Evolutionary conservation across 768 basidiomycete species (phyloP).

Genomic region (Floccularia luteovirens): DNA sequence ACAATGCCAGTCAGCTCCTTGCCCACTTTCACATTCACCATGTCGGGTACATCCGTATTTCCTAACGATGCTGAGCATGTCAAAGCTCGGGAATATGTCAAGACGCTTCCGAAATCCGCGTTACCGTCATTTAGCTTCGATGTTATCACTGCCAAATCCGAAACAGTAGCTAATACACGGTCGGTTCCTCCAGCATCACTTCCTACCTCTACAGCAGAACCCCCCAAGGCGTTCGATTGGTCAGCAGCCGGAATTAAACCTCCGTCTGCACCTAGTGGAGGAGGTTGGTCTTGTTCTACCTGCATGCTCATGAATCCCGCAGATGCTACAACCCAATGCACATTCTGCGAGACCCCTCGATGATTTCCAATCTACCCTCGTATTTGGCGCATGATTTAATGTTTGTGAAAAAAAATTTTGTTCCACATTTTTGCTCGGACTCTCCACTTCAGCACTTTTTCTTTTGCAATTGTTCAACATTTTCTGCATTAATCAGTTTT

Average conservation of each 20-base stretch:
- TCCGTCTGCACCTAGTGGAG: conserved; percentile 18
- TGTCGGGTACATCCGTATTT: conserved; percentile 13
- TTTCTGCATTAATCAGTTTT: too few relatives aligned
- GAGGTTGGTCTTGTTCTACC: conserved; percentile 43
- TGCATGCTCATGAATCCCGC: conserved; percentile 47
- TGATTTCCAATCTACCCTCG: conserved; percentile 7
- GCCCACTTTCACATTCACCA: conserved; percentile 27
- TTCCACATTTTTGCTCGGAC: too few relatives aligned
- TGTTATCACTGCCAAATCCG: conserved; percentile 1
- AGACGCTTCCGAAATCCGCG: conserved; percentile 25
- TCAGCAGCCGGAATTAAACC: conserved; percentile 51
- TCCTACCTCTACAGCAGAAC: not conserved
- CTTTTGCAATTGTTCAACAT: too few relatives aligned
- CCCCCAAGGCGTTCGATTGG: conserved; percentile 41
- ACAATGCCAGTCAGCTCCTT: conserved; percentile 19
- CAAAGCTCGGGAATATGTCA: conserved; percentile 27
- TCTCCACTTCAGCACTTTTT: too few relatives aligned
- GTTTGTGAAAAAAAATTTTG: not conserved
- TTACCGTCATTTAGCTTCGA: conserved; percentile 40
- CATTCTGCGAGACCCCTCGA: conserved; percentile 39
- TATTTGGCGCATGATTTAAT: conserved; percentile 3
- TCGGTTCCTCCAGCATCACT: not conserved
- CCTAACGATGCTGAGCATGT: conserved; percentile 15
- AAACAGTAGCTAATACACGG: conserved; percentile 7
- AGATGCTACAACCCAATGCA: conserved; percentile 37